phyloP scores from a whole-genome alignment of 2,329 filamentous ascomycete genomes.

The Penicillium brasilianum region DNA sequence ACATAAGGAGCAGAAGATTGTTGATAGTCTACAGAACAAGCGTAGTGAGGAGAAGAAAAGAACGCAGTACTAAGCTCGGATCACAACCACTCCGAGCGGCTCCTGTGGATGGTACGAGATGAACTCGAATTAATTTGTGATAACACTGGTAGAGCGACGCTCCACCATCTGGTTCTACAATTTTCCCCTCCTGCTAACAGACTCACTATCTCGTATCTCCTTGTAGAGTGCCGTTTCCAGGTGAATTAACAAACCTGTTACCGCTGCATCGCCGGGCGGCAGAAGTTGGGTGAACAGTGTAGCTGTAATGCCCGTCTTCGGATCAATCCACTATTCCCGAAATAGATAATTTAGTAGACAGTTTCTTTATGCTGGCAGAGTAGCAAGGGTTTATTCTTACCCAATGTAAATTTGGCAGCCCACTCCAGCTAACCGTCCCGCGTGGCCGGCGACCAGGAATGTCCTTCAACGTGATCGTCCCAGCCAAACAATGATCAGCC shows the following conservation, averaged over 20 bases:
- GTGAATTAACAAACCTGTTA: conserved; percentile 16
- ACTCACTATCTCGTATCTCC: background rate
- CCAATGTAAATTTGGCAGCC: conserved; percentile 32
- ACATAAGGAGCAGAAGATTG: too few species aligned
- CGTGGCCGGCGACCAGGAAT: conserved; percentile 13
- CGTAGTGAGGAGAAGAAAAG: too few species aligned
- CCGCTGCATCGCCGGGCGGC: conserved; percentile 26
- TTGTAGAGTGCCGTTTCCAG: conserved; percentile 11
- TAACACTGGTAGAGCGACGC: background rate
- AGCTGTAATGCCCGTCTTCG: conserved; percentile 23
- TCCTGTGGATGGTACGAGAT: too few species aligned
- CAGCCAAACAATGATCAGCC: conserved; percentile 16
- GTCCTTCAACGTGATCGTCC: conserved; percentile 9
- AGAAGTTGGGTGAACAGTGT: conserved; percentile 29
- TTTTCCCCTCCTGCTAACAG: background rate
- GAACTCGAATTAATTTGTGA: too few species aligned
- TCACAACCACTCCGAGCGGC: too few species aligned
- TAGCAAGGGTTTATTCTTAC: background rate
- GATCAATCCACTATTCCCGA: conserved; percentile 27
- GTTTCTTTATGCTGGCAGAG: background rate
- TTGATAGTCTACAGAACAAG: too few species aligned
- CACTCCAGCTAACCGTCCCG: conserved; percentile 29
- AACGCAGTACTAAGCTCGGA: too few species aligned
- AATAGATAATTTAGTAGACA: background rate
- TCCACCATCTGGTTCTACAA: background rate